A percentile compares a stretch with the other conserved stretches of the same genome.
Conservation (phyloP, 2,329 filamentous ascomycete genomes). For the Aspergillus vadensis region DNA sequence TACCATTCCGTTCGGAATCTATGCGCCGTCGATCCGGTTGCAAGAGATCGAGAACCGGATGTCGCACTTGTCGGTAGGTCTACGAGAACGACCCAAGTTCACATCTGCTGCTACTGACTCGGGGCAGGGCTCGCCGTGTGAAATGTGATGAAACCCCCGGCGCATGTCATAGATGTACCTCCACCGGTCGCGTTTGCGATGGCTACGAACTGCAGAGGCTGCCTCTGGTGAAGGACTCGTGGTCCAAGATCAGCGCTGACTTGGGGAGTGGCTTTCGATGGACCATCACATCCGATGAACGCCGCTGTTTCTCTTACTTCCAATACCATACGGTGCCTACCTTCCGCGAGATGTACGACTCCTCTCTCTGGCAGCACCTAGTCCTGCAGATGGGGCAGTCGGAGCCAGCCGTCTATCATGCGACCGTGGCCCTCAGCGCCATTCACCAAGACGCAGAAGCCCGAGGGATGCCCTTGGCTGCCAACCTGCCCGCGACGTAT, state of each 20-base stretch:
- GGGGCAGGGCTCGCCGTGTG: background rate
- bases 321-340: background rate
- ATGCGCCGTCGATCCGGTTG: background rate
- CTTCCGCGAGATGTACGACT: slow-evolving; percentile 1
- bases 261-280: background rate
- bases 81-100: too few species aligned
- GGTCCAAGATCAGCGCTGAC: background rate
- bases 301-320: slow-evolving; percentile 17
- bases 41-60: background rate
- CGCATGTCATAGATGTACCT: background rate
- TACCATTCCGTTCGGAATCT: background rate
- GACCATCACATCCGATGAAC: slow-evolving; percentile 28
- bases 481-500: background rate
- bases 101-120: background rate
- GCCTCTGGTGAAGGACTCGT: background rate
- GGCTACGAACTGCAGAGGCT: slow-evolving; percentile 2
- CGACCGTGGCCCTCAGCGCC: slow-evolving; percentile 8
- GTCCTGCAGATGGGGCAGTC: slow-evolving; percentile 9
- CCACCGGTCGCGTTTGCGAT: background rate
- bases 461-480: background rate
- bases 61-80: background rate
- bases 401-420: slow-evolving; percentile 8
- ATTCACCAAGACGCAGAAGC: background rate
- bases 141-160: slow-evolving; percentile 1
- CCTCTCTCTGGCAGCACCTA: slow-evolving; percentile 6